These are phyloP conservation scores for Protomyces arabidopsidicola DNA, from an alignment of 1,139 yeast genomes.

Conservation along the genomic window DNA sequence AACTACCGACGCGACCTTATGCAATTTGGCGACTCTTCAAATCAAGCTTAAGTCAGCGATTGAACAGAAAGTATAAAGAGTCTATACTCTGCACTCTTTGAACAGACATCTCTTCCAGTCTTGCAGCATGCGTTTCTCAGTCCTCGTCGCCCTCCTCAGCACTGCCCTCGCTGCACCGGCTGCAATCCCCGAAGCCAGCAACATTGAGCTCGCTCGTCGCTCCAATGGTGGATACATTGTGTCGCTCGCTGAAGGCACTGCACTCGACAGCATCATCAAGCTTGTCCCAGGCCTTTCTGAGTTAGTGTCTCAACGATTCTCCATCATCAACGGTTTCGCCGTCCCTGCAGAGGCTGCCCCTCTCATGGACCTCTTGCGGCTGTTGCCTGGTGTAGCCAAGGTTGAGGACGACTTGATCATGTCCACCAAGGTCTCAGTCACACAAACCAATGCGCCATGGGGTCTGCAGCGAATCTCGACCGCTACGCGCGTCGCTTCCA, in stretches of 20 bases:
- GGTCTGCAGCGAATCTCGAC: constrained; percentile 43
- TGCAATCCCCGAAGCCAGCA: neutral
- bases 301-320: neutral
- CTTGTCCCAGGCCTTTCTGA: neutral
- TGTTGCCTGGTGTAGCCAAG: neutral
- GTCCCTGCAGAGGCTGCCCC: neutral
- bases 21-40: no score
- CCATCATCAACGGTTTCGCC: neutral
- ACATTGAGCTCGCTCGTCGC: neutral
- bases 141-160: neutral
- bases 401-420: neutral
- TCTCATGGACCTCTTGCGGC: neutral
- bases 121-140: neutral
- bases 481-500: constrained; percentile 47
- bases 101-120: no score
- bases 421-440: neutral
- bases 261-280: neutral
- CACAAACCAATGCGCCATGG: neutral
- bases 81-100: no score
- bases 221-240: neutral
- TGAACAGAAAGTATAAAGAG: neutral
- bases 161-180: neutral
- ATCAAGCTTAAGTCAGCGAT: no score
- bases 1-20: no score
- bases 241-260: neutral